These are phyloP conservation scores for Leptographium galeiforme DNA, from an alignment of 2,329 filamentous ascomycete genomes.

Conservation along the genomic window DNA sequence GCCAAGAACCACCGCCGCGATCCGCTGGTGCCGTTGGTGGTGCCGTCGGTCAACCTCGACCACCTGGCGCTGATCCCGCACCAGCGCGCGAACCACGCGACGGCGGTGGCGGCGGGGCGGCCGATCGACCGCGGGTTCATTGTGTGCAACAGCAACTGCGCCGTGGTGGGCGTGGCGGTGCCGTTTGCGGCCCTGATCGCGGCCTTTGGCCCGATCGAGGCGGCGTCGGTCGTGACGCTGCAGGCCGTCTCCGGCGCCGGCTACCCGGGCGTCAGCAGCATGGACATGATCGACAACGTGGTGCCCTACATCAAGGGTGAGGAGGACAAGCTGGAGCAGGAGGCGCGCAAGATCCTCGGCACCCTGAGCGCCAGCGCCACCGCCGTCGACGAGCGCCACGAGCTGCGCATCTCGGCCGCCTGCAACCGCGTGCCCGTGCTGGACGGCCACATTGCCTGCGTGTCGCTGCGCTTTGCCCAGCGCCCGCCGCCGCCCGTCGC, in stretches of 20 bases:
- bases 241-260: slow-evolving; percentile 90
- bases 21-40: slow-evolving; percentile 80
- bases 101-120: slow-evolving; percentile 1
- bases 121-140: slow-evolving; percentile 73
- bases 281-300: slow-evolving; percentile 95
- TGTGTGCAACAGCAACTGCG: slow-evolving; percentile 97
- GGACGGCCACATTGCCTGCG: slow-evolving; percentile 91
- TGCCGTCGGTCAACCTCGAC: slow-evolving; percentile 83
- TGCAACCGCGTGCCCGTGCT: slow-evolving; percentile 93
- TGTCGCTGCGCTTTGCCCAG: slow-evolving; percentile 69
- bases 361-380: slow-evolving; percentile 55
- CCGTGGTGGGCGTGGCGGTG: slow-evolving; percentile 90
- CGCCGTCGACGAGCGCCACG: slow-evolving; percentile 61
- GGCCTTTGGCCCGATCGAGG: slow-evolving; percentile 70
- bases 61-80: slow-evolving; percentile 84
- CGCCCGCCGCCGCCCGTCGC: slow-evolving; percentile 62
- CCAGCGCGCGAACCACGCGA: slow-evolving; percentile 57
- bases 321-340: slow-evolving; percentile 90
- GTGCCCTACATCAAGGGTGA: slow-evolving; percentile 88
- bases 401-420: slow-evolving; percentile 66
- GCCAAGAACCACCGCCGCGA: slow-evolving; percentile 94
- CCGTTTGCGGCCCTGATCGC: slow-evolving; percentile 84
- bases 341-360: slow-evolving; percentile 90
- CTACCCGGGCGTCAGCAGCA: slow-evolving; percentile 77
- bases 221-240: slow-evolving; percentile 72